Evolutionary conservation across 345 rosid genomes (phyloP).

Genomic region (Ceriops zippeliana): DNA sequence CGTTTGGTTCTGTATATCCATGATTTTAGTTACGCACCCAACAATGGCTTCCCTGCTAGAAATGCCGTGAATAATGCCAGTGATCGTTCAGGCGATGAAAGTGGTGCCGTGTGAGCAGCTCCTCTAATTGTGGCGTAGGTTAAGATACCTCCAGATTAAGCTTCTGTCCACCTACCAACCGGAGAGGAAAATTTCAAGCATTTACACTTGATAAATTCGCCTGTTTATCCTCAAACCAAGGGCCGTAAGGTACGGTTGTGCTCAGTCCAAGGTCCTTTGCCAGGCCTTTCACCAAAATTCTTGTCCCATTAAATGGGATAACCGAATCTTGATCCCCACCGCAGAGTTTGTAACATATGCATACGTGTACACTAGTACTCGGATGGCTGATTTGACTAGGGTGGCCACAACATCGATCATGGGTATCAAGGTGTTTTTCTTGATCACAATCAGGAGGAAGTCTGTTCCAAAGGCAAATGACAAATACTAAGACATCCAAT

Average conservation of each 20-base stretch:
- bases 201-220: neutral
- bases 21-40: too few species aligned
- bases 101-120: constrained; percentile 17
- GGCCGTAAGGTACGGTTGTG: constrained; percentile 6
- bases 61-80: constrained; percentile 6
- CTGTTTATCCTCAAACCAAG: constrained; percentile 21
- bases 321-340: constrained; percentile 28
- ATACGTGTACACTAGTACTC: neutral
- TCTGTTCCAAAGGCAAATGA: neutral
- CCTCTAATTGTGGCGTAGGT: constrained; percentile 19
- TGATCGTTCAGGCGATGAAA: constrained; percentile 15
- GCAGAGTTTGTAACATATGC: neutral
- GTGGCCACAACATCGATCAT: neutral
- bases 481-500: too few species aligned
- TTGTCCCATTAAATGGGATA: constrained; percentile 15
- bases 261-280: constrained; percentile 6
- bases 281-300: constrained; percentile 1
- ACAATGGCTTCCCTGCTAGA: neutral
- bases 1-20: too few species aligned
- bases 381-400: constrained; percentile 3
- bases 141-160: constrained; percentile 7
- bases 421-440: neutral
- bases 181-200: neutral
- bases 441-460: neutral
- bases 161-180: constrained; percentile 27